Evolutionary conservation across 495 filamentous ascomycete genomes (phyloP).

Genomic region (Cetradonia linearis): DNA sequence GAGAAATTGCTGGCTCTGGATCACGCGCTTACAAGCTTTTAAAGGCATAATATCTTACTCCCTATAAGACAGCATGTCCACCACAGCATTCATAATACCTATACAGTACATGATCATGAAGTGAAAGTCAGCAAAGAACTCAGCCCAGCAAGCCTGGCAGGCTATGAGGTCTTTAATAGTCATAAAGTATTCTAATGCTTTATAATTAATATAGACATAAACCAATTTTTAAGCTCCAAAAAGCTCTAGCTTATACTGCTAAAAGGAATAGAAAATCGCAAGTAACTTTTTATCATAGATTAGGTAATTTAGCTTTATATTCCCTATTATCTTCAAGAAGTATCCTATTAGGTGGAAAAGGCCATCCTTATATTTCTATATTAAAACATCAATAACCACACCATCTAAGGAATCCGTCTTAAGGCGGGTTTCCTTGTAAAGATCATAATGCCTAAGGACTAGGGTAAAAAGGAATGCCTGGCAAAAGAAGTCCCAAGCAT

Average conservation of each 20-base stretch:
- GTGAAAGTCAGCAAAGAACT: neutral
- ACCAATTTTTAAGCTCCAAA: neutral
- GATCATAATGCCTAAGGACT: too few relatives aligned
- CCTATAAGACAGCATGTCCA: neutral
- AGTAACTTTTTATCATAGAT: neutral
- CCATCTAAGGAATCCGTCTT: too few relatives aligned
- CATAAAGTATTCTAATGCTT: constrained; percentile 12
- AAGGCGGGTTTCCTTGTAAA: too few relatives aligned
- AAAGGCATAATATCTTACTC: neutral
- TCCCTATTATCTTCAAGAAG: neutral
- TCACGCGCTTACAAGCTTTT: constrained; percentile 6
- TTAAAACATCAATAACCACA: too few relatives aligned
- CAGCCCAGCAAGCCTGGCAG: neutral
- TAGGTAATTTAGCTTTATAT: neutral
- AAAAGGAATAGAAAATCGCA: neutral
- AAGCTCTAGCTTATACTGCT: neutral
- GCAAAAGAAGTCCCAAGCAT: too few relatives aligned
- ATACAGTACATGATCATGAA: neutral
- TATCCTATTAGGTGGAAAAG: too few relatives aligned
- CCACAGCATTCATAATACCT: neutral
- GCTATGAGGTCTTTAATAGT: neutral
- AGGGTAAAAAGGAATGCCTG: too few relatives aligned
- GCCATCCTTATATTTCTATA: too few relatives aligned
- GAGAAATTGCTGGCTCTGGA: neutral
- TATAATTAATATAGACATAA: neutral